These are phyloP conservation scores for Nakazawaea wickerhamii DNA, from an alignment of 805 yeast species.

Conservation along the genomic window DNA sequence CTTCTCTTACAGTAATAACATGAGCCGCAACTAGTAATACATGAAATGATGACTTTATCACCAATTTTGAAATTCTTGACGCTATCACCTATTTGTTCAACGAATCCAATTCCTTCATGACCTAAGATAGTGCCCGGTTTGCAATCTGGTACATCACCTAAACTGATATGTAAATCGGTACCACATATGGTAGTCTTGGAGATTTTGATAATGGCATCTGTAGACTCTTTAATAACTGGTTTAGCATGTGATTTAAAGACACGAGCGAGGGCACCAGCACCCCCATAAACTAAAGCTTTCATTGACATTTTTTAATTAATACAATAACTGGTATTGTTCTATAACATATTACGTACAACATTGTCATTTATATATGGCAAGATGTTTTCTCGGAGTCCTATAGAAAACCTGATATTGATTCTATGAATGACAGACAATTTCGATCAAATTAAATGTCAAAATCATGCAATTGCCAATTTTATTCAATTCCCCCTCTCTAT, in stretches of 20 bases:
- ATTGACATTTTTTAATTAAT: constrained; percentile 20
- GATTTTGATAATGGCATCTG: constrained; percentile 54
- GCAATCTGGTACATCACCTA: constrained; percentile 55
- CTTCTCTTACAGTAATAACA: constrained; percentile 52
- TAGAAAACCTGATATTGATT: no score
- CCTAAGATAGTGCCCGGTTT: constrained; percentile 47
- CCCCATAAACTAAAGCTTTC: constrained; percentile 44
- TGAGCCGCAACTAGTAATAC: constrained; percentile 56
- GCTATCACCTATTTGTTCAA: constrained; percentile 41
- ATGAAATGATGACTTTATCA: constrained; percentile 58
- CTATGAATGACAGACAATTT: no score
- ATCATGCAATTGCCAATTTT: no score
- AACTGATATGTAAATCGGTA: constrained; percentile 55
- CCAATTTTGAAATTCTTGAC: constrained; percentile 48
- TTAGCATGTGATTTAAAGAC: constrained; percentile 30
- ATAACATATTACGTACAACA: no score
- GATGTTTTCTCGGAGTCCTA: no score
- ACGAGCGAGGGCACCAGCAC: constrained; percentile 32
- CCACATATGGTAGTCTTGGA: constrained; percentile 61
- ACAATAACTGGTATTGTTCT: no score
- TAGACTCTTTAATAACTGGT: constrained; percentile 39
- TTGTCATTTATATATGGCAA: no score
- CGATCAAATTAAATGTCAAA: no score
- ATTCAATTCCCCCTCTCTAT: no score
- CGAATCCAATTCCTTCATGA: constrained; percentile 57